A percentile compares a stretch with the other conserved stretches of the same genome.
phyloP scores from a whole-genome alignment of 169 alveolate species.

The Perkinsus chesapeaki region DNA sequence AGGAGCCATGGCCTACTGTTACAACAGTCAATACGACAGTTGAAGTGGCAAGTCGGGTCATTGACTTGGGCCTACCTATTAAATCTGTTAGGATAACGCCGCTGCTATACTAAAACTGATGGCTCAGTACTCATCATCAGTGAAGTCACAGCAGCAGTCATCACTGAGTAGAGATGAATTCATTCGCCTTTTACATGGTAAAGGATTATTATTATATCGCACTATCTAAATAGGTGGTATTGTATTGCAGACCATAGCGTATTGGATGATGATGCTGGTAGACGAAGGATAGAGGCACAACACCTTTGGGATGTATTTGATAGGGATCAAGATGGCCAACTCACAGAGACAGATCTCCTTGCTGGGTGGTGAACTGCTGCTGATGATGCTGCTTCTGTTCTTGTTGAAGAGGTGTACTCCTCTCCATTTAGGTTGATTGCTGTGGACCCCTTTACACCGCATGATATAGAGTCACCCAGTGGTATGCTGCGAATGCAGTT shows the following conservation, averaged over 20 bases:
- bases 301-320: conserved; percentile 2
- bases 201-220: neutral
- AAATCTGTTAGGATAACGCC: neutral
- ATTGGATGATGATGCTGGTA: neutral
- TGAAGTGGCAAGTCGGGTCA: neutral
- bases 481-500: conserved; percentile 37
- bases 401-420: too few relatives aligned
- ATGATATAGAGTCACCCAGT: neutral
- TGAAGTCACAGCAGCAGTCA: neutral
- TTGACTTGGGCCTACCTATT: neutral
- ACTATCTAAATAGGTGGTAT: neutral
- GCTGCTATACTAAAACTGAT: neutral
- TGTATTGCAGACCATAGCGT: neutral
- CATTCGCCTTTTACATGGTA: neutral
- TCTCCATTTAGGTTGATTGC: neutral
- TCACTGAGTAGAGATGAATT: neutral
- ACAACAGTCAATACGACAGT: neutral
- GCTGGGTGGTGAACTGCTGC: neutral
- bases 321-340: conserved; percentile 1
- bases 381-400: neutral
- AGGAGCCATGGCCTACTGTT: neutral
- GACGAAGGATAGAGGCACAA: neutral
- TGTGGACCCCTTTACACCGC: neutral
- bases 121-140: neutral
- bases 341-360: neutral